These are phyloP conservation scores for Tylopilus sp. DNA, from an alignment of 1,284 basidiomycete genomes.

Conservation along the genomic window DNA sequence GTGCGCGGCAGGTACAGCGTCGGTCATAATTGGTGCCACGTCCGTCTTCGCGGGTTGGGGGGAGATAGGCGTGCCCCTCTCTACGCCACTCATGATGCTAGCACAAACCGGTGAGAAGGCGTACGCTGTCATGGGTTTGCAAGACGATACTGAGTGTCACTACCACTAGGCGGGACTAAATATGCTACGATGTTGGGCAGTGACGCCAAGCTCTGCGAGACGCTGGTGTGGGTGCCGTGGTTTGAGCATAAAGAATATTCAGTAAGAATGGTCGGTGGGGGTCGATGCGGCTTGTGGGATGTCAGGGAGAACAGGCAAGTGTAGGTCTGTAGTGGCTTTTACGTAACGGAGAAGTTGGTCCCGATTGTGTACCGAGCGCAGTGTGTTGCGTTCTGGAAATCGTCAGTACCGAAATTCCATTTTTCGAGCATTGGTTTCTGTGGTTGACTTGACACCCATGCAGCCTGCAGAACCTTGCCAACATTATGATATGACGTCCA, in stretches of 20 bases:
- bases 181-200: constrained; percentile 11
- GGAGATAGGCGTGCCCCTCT: not conserved
- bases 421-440: no score
- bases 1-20: constrained; percentile 20
- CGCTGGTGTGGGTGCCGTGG: constrained; percentile 23
- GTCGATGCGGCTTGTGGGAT: constrained; percentile 17
- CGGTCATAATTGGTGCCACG: constrained; percentile 7
- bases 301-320: constrained; percentile 13
- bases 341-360: no score
- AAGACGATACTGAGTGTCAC: not conserved
- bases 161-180: constrained; percentile 4
- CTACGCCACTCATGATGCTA: constrained; percentile 12
- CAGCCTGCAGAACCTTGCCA: no score
- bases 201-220: constrained; percentile 14
- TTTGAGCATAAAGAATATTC: constrained; percentile 21
- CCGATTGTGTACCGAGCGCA: no score
- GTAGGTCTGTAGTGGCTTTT: not conserved
- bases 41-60: constrained; percentile 7
- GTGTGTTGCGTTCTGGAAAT: not conserved
- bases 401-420: no score
- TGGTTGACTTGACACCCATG: no score
- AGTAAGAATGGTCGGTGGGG: constrained; percentile 10
- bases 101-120: constrained; percentile 14
- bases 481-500: no score
- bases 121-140: not conserved